Evolutionary conservation across 768 basidiomycete genomes (phyloP).

Genomic region (Paxillus involutus): DNA sequence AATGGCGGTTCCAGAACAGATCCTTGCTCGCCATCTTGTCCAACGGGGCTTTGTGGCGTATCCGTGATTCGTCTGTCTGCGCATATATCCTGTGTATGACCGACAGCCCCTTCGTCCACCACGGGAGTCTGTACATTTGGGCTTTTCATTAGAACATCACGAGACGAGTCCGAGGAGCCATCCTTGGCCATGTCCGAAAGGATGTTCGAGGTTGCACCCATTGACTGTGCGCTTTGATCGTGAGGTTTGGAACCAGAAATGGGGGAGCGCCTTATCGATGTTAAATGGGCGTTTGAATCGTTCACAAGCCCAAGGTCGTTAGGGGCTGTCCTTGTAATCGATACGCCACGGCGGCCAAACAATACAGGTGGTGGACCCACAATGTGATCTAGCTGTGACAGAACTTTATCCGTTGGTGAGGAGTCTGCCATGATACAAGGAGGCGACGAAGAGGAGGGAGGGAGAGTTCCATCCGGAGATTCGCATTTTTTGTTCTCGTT

Average conservation of each 20-base stretch:
- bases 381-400: background rate
- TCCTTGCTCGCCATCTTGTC: background rate
- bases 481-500: background rate
- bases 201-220: background rate
- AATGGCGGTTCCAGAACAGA: background rate
- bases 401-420: background rate
- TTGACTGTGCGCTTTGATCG: background rate
- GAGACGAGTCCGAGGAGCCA: background rate
- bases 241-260: background rate
- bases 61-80: background rate
- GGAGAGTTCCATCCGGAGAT: conserved; percentile 4
- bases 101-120: background rate
- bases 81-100: conserved; percentile 10
- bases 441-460: conserved; percentile 26
- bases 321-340: background rate
- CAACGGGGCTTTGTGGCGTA: background rate
- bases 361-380: conserved; percentile 3
- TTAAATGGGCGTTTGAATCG: background rate
- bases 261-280: background rate
- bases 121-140: background rate
- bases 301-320: background rate
- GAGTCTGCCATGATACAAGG: background rate
- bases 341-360: background rate
- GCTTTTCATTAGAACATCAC: background rate
- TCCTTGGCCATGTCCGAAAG: background rate